Base-by-base conservation (phyloP, 2,329 filamentous ascomycete species). In the Ramichloridium luteum region DNA sequence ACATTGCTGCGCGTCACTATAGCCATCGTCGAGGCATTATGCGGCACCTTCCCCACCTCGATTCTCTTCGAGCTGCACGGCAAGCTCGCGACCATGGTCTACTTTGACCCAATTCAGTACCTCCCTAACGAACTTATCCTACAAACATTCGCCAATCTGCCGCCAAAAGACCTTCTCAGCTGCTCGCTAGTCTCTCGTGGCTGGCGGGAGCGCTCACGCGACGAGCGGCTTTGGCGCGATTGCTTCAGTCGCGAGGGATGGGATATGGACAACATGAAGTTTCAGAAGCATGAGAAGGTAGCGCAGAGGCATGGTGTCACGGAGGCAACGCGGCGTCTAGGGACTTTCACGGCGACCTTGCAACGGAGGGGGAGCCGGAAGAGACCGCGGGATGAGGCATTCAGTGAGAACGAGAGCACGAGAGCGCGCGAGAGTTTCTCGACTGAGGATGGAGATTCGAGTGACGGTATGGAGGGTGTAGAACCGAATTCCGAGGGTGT, bases 81-180 rank as follows among this genome's bases (percentile, higher is more conserved):
- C 30, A 31, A 41, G 16, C 36, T 42, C 82, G 85, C 3, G 70
- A 86, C 31, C 75, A 36, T 44, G 33, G 39, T 45, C 20, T 96
- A 94, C 57, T 88, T 94, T 59, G 83, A 98, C 58, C 93, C 93
- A 33, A 75, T 93, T 25, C 65, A 74, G 41, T 76, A 83, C 48
- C 72, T 98, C 1, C 90, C 90, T 0, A 75, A 82, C 15, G 90
- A 98, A 55, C 80, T 98, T 47, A 92, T 84, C 38, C 76, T 90
- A 27, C 80, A 92, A 49, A 79, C 96, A 27, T 77, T 98, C 26
- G 77, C 80, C 11, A 90, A 85, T 50, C 75, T 98, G 30, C 80
- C 86, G 33, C 80, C 85, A 1, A 56, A 74, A 16, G 90, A 85
- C 1, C 66, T 98, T 23, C 67, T 96, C 35, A 74, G 72, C 30